phyloP scores from a whole-genome alignment of 805 yeast genomes.

The Lachancea dasiensis region DNA sequence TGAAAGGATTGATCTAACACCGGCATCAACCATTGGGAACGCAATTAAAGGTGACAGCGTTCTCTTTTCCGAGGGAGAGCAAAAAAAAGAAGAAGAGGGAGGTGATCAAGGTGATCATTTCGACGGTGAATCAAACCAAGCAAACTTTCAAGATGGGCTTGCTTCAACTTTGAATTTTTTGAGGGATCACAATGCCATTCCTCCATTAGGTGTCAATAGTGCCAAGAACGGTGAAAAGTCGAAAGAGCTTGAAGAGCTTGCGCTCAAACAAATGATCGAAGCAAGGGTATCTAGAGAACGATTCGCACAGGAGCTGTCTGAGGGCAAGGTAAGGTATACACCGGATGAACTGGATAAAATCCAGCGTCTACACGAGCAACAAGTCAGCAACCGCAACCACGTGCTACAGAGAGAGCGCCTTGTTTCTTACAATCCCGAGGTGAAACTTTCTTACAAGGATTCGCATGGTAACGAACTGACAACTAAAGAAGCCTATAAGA shows the following conservation, averaged over 20 bases:
- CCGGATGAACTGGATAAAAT: slow-evolving; percentile 28
- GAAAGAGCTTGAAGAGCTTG: slow-evolving; percentile 3
- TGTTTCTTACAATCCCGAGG: slow-evolving; percentile 38
- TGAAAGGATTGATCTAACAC: slow-evolving; percentile 3
- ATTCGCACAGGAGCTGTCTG: slow-evolving; percentile 16
- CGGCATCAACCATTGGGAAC: too few relatives aligned
- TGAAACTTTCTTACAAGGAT: slow-evolving; percentile 53
- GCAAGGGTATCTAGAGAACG: slow-evolving; percentile 13
- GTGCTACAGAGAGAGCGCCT: slow-evolving; percentile 30
- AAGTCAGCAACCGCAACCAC: slow-evolving; percentile 23
- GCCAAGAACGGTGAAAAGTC: background rate
- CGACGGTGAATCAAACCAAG: background rate
- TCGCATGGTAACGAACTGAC: slow-evolving; percentile 53
- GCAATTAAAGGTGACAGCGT: too few relatives aligned
- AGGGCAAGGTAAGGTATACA: slow-evolving; percentile 21
- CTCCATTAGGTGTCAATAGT: background rate
- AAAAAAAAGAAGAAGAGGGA: background rate
- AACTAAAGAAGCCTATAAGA: slow-evolving; percentile 70
- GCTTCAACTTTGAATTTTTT: slow-evolving; percentile 28
- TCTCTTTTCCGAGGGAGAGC: too few relatives aligned
- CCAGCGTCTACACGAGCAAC: slow-evolving; percentile 20
- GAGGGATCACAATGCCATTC: slow-evolving; percentile 13
- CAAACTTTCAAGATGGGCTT: slow-evolving; percentile 25
- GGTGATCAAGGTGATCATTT: background rate
- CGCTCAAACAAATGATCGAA: slow-evolving; percentile 11